Evolutionary conservation across 2,329 filamentous ascomycete genomes (phyloP), one percentile per base, ranked within the genome.

Genomic region (Cyclaneusma minus): DNA sequence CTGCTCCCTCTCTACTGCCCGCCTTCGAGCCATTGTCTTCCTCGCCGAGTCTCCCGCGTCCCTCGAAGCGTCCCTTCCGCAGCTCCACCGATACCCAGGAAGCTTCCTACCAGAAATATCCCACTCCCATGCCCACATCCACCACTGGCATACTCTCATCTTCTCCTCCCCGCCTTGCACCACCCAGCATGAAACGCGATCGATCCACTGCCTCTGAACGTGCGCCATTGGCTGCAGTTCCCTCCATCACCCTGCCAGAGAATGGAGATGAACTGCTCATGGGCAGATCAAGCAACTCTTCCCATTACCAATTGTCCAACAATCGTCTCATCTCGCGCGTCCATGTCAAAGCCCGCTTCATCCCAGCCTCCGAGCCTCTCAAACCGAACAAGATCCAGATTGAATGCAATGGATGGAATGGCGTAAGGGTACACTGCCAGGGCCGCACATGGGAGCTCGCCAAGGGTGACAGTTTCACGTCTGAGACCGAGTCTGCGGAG

Each of bases 321-420:
- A 93, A 92, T 55, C 80, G 84, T 24, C 69, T 91, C 32, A 83
- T 98, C 35, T 95, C 89, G 44, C 78, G 89, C 45, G 71, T 95
- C 13, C 89, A 98, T 49, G 79, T 94, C 51, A 78, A 82, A 54
- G 85, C 84, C 35, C 69, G 74, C 28, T 98, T 85, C 50, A 68
- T 87, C 35, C 64, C 77, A 13, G 70, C 81, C 8, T 56, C 64
- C 12, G 63, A 68, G 29, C 66, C 67, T 4, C 64, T 81, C 41
- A 72, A 81, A 39, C 64, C 71, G 35, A 81, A 79, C 49, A 76
- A 72, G 50, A 69, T 98, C 24, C 81, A 93, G 51, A 78, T 98
- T 41, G 65, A 82, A 43, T 98, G 89, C 60, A 69, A 79, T 44
- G 89, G 89, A 13, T 95, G 87, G 87, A 98, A 98, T 50, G 89